phyloP scores from a whole-genome alignment of 2,329 filamentous ascomycete species.

The Colletotrichum sp. region DNA sequence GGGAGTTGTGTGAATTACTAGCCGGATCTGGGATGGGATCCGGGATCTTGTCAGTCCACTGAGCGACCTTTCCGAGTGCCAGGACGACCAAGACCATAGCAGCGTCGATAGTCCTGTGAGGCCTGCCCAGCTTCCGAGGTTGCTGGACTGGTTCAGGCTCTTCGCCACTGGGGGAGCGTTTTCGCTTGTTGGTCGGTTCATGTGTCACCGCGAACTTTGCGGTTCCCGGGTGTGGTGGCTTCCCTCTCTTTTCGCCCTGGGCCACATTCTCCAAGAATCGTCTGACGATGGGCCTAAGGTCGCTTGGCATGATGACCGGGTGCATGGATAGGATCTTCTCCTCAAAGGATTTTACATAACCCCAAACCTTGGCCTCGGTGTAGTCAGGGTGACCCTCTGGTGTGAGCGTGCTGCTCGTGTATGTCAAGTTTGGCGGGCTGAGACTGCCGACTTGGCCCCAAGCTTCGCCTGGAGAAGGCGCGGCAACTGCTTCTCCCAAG shows the following conservation, averaged over 20 bases:
- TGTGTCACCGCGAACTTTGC: slow-evolving; percentile 31
- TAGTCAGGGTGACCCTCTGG: slow-evolving; percentile 61
- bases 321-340: slow-evolving; percentile 70
- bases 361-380: slow-evolving; percentile 52
- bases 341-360: slow-evolving; percentile 63
- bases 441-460: slow-evolving; percentile 65
- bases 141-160: not conserved
- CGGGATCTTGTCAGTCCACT: slow-evolving; percentile 57
- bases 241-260: not conserved
- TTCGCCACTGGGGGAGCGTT: slow-evolving; percentile 51
- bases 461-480: slow-evolving; percentile 58
- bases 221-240: slow-evolving; percentile 18
- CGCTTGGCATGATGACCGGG: slow-evolving; percentile 61
- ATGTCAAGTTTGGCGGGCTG: slow-evolving; percentile 43
- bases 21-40: slow-evolving; percentile 51
- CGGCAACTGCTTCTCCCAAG: slow-evolving; percentile 54
- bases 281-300: slow-evolving; percentile 58
- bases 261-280: slow-evolving; percentile 57
- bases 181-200: slow-evolving; percentile 49
- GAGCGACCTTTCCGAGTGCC: slow-evolving; percentile 85
- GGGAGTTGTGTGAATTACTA: slow-evolving; percentile 31
- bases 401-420: slow-evolving; percentile 42
- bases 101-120: slow-evolving; percentile 74
- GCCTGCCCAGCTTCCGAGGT: slow-evolving; percentile 48
- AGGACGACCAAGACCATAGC: slow-evolving; percentile 84